Percentiles rank a stretch among this genome's conserved stretches.
phyloP scores from a whole-genome alignment of 2,329 filamentous ascomycete genomes.

The Hirsutella thompsonii region DNA sequence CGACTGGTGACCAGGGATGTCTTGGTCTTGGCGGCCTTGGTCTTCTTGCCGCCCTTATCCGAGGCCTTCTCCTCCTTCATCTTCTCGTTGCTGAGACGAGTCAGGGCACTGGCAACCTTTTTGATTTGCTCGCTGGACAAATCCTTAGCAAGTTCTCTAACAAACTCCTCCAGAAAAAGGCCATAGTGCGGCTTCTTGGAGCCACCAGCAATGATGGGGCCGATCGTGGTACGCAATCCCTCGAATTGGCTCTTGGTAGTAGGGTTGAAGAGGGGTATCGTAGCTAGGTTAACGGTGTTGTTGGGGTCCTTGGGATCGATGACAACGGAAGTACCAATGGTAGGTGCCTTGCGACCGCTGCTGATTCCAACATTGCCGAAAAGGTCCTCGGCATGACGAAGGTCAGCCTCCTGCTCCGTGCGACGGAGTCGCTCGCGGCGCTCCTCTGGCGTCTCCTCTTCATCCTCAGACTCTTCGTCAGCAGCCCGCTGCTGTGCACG shows the following conservation, averaged over 20 bases:
- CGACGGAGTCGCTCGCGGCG: constrained; percentile 61
- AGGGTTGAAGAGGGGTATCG: constrained; percentile 79
- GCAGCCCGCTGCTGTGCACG: constrained; percentile 39
- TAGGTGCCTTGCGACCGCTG: constrained; percentile 53
- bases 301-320: constrained; percentile 61
- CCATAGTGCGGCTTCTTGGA: constrained; percentile 82
- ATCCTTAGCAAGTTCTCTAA: constrained; percentile 77
- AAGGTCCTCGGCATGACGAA: constrained; percentile 81
- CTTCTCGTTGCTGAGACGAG: constrained; percentile 92
- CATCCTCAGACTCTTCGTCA: constrained; percentile 46
- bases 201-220: constrained; percentile 62
- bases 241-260: constrained; percentile 78
- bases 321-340: constrained; percentile 51
- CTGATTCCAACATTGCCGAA: constrained; percentile 64
- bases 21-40: constrained; percentile 94
- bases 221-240: constrained; percentile 63
- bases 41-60: constrained; percentile 93
- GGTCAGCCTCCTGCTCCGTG: constrained; percentile 77
- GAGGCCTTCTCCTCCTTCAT: constrained; percentile 95
- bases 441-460: constrained; percentile 62
- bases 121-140: constrained; percentile 89
- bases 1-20: constrained; percentile 59
- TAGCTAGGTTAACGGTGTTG: constrained; percentile 67
- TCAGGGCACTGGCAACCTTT: constrained; percentile 79
- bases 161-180: constrained; percentile 82